phyloP scores from a whole-genome alignment of 805 yeast genomes.

The Candida loeiensis region DNA sequence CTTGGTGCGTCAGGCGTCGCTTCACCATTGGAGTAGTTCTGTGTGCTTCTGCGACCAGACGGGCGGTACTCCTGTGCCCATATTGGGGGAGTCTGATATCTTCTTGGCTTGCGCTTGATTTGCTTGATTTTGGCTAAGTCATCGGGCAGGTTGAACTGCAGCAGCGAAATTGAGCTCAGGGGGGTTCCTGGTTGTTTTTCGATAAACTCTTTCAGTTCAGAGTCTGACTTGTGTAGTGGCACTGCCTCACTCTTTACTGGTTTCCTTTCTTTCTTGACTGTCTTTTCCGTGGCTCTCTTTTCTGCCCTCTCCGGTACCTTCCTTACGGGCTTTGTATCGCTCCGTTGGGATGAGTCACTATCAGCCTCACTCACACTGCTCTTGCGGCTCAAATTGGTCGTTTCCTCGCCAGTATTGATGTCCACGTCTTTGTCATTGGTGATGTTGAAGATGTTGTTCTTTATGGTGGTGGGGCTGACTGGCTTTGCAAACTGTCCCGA shows the following conservation, averaged over 20 bases:
- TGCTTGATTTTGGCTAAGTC: slow-evolving; percentile 26
- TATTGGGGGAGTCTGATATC: slow-evolving; percentile 64
- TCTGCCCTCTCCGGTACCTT: too few species aligned
- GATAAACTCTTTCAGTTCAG: too few species aligned
- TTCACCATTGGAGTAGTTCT: not conserved
- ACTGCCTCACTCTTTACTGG: too few species aligned
- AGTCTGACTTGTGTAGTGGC: too few species aligned
- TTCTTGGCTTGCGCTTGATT: slow-evolving; percentile 47
- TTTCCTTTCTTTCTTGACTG: too few species aligned
- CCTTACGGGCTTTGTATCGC: not conserved
- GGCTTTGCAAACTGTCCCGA: slow-evolving; percentile 4
- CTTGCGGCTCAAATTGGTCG: slow-evolving; percentile 28
- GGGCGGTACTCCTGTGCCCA: slow-evolving; percentile 75
- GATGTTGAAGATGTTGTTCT: slow-evolving; percentile 25
- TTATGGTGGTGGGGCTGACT: slow-evolving; percentile 6
- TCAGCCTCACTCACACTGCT: slow-evolving; percentile 11
- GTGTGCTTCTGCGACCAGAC: slow-evolving; percentile 10
- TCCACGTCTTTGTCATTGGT: slow-evolving; percentile 48
- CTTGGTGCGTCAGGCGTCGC: not conserved
- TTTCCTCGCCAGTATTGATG: slow-evolving; percentile 34
- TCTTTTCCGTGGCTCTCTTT: too few species aligned
- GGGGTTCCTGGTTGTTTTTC: slow-evolving; percentile 11
- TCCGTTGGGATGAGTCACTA: not conserved
- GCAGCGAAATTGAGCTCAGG: not conserved
- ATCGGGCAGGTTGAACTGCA: slow-evolving; percentile 8